Base-by-base conservation (phyloP, 2,329 filamentous ascomycete species). In the Fusarium sp. region DNA sequence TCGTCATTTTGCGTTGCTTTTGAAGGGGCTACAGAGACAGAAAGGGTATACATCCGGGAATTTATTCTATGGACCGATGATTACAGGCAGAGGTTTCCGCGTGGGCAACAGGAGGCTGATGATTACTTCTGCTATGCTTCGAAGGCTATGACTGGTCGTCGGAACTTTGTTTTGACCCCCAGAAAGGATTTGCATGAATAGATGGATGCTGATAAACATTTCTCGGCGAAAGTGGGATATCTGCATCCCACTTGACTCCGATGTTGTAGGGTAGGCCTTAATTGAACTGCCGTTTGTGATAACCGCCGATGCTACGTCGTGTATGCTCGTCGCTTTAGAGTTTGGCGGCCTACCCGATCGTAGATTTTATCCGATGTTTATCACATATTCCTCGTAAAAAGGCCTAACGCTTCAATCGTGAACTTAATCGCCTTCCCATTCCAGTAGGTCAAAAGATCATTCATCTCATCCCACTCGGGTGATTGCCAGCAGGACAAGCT, bases 391-490 rank as follows among this genome's bases (percentile, higher is more conserved):
- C 34, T n/a, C 34, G 18, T 37, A 37, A 12, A 12, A 3, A 37
- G 10, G 10, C 34, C 34, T 37, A 1, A n/a, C 34, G 34, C 18
- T 6, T 37, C 10, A 6, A n/a, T n/a, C 18, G 6, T n/a, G 18
- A 37, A 37, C 18, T 37, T 2, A 2, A 37, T 37, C 34, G 34
- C 18, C 34, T 37, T 37, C 34, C 34, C 10, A n/a, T 7, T 1
- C 2, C 0, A n/a, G 34, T 0, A 37, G 1, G 0, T 37, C 18
- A 9, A 18, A 10, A 12, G 0, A 37, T 12, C 18, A 37, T 12
- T n/a, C 34, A 37, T 37, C 18, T 21, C 19, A 52, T 52, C 49
- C 49, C 49, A 3, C 49, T 52, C 49, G 49, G 49, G 9, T 51
- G 23, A 28, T 41, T 41, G 9, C 14, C 4, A 16, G 3, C 21